Conservation (phyloP, 805 yeast genomes). For the Myxozyma udenii region DNA sequence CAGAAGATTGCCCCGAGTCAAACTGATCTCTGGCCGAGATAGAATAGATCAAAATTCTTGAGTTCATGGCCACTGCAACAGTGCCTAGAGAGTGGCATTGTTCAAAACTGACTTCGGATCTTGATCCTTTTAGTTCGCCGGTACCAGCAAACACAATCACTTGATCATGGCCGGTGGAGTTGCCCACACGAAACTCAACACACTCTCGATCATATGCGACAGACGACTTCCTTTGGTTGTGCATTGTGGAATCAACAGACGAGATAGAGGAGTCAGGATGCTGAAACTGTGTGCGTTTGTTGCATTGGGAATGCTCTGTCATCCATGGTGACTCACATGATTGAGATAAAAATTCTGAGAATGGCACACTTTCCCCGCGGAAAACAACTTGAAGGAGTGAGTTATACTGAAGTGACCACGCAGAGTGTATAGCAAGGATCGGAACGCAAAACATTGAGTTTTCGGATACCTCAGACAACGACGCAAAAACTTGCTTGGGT, state of each 20-base stretch:
- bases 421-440: slow-evolving; percentile 8
- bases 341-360: too few species aligned
- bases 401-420: slow-evolving; percentile 18
- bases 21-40: neutral
- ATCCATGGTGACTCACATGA: too few species aligned
- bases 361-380: slow-evolving; percentile 12
- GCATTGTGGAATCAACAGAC: too few species aligned
- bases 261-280: too few species aligned
- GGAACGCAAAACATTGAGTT: too few species aligned
- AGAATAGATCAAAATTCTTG: slow-evolving; percentile 14
- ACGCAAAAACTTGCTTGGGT: neutral
- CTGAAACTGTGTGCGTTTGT: too few species aligned
- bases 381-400: slow-evolving; percentile 16
- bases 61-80: slow-evolving; percentile 14
- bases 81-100: slow-evolving; percentile 7
- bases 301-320: too few species aligned
- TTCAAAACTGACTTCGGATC: slow-evolving; percentile 13
- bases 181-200: slow-evolving; percentile 15
- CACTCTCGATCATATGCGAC: slow-evolving; percentile 11
- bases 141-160: slow-evolving; percentile 18
- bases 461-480: too few species aligned
- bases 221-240: too few species aligned
- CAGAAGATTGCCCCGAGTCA: neutral
- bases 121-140: slow-evolving; percentile 18
- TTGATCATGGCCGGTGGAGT: neutral